These are phyloP conservation scores for Diutina ranongensis DNA, from an alignment of 1,139 yeast genomes.

Conservation along the genomic window DNA sequence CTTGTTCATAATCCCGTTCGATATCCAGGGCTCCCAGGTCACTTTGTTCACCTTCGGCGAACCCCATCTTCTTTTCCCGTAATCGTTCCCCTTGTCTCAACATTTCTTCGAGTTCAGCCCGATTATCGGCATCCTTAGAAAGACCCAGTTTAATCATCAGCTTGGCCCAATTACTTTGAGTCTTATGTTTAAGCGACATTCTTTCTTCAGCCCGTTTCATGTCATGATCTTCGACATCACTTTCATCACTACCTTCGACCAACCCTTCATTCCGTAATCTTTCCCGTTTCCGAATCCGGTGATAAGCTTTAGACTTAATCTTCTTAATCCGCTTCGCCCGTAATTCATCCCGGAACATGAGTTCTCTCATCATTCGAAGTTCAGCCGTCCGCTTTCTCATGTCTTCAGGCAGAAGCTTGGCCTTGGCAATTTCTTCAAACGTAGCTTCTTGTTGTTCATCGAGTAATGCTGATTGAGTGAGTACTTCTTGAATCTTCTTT, in stretches of 20 bases:
- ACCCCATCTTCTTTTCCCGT: constrained; percentile 64
- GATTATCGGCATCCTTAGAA: constrained; percentile 71
- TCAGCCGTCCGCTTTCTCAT: constrained; percentile 68
- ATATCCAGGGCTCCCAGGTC: constrained; percentile 40
- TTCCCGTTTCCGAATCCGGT: constrained; percentile 80
- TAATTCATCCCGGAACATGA: constrained; percentile 91
- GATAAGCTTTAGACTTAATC: constrained; percentile 85
- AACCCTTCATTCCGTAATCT: constrained; percentile 55
- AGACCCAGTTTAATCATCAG: constrained; percentile 84
- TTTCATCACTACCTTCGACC: constrained; percentile 40
- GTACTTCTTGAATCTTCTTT: constrained; percentile 46
- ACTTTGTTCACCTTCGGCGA: constrained; percentile 41
- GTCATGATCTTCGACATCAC: constrained; percentile 53
- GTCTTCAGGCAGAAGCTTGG: constrained; percentile 73
- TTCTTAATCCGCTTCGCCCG: constrained; percentile 86
- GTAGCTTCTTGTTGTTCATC: constrained; percentile 72
- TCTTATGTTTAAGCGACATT: constrained; percentile 84
- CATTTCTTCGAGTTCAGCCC: constrained; percentile 93
- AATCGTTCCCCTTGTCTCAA: constrained; percentile 74
- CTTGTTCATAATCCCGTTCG: constrained; percentile 34
- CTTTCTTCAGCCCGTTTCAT: constrained; percentile 77
- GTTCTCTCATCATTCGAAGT: constrained; percentile 82
- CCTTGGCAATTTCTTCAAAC: constrained; percentile 81
- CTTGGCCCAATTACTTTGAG: constrained; percentile 84
- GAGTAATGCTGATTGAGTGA: constrained; percentile 51